These are phyloP conservation scores for Decorospora gaudefroyi DNA, from an alignment of 2,329 filamentous ascomycete species.

Conservation along the genomic window DNA sequence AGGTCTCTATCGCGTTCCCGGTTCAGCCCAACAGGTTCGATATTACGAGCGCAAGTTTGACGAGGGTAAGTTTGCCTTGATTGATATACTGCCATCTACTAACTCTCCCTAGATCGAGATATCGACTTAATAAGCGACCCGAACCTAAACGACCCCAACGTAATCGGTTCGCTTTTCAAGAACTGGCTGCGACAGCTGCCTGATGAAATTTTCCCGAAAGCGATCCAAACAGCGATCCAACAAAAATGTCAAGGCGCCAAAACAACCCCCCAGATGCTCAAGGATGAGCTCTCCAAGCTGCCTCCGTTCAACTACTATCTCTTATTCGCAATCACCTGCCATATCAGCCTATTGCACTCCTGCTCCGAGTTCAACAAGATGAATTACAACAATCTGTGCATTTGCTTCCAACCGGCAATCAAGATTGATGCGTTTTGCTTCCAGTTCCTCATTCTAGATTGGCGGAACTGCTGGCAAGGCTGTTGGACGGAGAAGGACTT, in stretches of 20 bases:
- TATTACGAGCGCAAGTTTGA: conserved; percentile 93
- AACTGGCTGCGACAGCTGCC: conserved; percentile 94
- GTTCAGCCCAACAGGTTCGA: conserved; percentile 86
- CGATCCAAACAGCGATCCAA: conserved; percentile 77
- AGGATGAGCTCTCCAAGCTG: conserved; percentile 91
- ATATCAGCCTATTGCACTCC: conserved; percentile 86
- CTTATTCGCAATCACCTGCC: conserved; percentile 94
- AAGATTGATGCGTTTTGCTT: conserved; percentile 96
- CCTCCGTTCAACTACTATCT: conserved; percentile 98
- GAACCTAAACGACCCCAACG: conserved; percentile 94
- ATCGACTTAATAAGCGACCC: conserved; percentile 87
- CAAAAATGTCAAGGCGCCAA: conserved; percentile 79
- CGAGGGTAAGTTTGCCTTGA: conserved; percentile 60
- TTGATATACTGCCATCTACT: conserved; percentile 7
- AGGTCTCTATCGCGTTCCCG: conserved; percentile 88
- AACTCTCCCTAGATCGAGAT: conserved; percentile 67
- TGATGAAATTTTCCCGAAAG: conserved; percentile 88
- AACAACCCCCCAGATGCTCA: conserved; percentile 79
- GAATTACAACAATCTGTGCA: conserved; percentile 93
- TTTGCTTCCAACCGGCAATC: conserved; percentile 96
- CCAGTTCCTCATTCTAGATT: conserved; percentile 91
- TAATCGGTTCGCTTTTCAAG: conserved; percentile 94
- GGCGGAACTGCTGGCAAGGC: conserved; percentile 96
- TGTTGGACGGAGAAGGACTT: conserved; percentile 87
- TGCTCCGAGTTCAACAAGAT: conserved; percentile 98